Percentiles rank a stretch among this genome's conserved stretches.
Conservation (phyloP, 148 eudicot species). For the Camellia sinensis region DNA sequence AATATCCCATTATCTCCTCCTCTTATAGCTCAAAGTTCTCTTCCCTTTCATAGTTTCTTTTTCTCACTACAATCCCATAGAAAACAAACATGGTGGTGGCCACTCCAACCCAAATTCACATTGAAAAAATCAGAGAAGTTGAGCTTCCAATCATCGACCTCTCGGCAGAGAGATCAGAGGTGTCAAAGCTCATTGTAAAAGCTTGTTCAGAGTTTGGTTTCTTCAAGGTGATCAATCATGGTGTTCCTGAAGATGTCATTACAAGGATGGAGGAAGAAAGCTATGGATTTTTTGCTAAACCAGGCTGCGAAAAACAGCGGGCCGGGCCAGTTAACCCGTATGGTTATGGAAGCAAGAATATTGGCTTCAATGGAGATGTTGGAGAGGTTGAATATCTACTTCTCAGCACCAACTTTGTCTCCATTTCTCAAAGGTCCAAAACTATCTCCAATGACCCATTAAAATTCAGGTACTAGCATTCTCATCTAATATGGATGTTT, state of each 20-base stretch:
- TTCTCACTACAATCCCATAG: neutral
- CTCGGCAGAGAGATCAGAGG: conserved; percentile 18
- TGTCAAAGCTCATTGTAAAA: conserved; percentile 27
- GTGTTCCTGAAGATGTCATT: conserved; percentile 34
- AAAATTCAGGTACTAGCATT: conserved; percentile 31
- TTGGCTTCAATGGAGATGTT: conserved; percentile 44
- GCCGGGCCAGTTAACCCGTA: conserved; percentile 40
- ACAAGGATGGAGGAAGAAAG: conserved; percentile 33
- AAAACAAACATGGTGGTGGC: conserved; percentile 31
- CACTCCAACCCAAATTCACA: conserved; percentile 15
- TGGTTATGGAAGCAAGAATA: conserved; percentile 53
- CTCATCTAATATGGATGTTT: neutral
- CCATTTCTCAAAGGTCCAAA: conserved; percentile 16
- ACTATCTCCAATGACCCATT: conserved; percentile 21
- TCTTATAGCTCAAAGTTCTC: neutral
- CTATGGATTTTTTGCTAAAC: conserved; percentile 31
- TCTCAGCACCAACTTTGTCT: conserved; percentile 21
- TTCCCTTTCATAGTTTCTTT: neutral
- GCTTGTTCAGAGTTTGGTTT: conserved; percentile 49
- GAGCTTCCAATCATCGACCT: conserved; percentile 43
- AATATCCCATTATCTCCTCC: neutral
- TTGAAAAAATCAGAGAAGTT: conserved; percentile 23
- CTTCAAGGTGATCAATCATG: conserved; percentile 56
- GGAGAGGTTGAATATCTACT: conserved; percentile 50
- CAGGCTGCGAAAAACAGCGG: conserved; percentile 26